These are phyloP conservation scores for Diaporthe vaccinii DNA, from an alignment of 2,329 filamentous ascomycete species.

Conservation along the genomic window DNA sequence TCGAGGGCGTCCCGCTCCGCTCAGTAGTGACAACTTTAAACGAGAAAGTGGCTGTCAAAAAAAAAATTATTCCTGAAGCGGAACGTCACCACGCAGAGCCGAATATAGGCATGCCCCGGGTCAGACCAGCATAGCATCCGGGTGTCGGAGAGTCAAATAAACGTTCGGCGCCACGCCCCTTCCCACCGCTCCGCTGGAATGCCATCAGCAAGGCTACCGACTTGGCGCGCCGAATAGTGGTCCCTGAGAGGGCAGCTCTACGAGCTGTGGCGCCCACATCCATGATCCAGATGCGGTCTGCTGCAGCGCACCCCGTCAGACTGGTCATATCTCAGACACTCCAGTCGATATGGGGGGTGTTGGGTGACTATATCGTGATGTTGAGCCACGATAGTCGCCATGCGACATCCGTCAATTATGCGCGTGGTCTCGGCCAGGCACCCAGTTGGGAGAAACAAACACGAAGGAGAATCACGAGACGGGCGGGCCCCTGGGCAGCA, in stretches of 20 bases:
- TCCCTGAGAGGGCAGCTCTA: conserved; percentile 41
- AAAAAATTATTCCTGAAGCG: not conserved
- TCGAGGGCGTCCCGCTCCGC: conserved; percentile 29
- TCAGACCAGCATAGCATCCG: conserved; percentile 8
- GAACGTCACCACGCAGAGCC: conserved; percentile 11
- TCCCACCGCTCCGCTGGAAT: conserved; percentile 4
- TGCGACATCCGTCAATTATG: not conserved
- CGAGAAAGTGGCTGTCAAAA: conserved; percentile 22
- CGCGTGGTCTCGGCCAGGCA: not conserved
- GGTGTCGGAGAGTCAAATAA: conserved; percentile 30
- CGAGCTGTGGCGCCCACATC: conserved; percentile 40
- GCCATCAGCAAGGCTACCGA: conserved; percentile 34
- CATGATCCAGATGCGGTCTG: conserved; percentile 33
- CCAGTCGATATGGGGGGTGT: not conserved
- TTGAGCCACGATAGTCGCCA: not conserved
- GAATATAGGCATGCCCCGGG: not conserved
- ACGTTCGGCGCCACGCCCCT: conserved; percentile 3
- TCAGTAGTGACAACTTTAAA: conserved; percentile 23
- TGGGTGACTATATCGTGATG: conserved; percentile 6
- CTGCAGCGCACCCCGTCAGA: conserved; percentile 7
- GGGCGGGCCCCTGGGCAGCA: not conserved
- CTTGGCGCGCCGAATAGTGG: conserved; percentile 36
- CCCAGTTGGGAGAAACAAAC: conserved; percentile 4
- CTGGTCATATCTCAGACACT: conserved; percentile 23
- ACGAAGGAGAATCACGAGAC: conserved; percentile 10